Conservation (phyloP, 2,329 filamentous ascomycete genomes). For the Blastomyces percursus region DNA sequence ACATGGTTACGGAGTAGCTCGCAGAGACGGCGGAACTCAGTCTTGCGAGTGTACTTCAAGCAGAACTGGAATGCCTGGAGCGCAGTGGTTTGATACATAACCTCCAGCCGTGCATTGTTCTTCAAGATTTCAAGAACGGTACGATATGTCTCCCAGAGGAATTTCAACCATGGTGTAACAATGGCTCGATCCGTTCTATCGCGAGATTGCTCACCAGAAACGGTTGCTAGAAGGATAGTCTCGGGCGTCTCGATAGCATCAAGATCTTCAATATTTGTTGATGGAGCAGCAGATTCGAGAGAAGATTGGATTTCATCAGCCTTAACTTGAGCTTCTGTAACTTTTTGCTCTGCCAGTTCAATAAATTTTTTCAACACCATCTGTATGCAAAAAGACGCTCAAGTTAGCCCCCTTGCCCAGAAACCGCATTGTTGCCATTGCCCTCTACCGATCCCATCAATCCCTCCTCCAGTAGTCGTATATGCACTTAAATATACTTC, state of each 20-base stretch:
- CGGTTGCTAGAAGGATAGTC: constrained; percentile 93
- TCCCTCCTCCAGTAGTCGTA: not conserved
- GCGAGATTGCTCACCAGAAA: constrained; percentile 93
- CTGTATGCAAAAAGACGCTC: constrained; percentile 31
- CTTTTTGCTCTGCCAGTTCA: constrained; percentile 90
- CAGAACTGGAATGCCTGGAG: constrained; percentile 99
- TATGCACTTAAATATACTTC: not conserved
- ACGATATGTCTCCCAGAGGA: constrained; percentile 98
- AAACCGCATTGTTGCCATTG: not conserved
- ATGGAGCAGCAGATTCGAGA: constrained; percentile 62
- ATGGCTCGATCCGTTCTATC: constrained; percentile 97
- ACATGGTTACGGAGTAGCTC: constrained; percentile 97
- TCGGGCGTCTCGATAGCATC: constrained; percentile 96
- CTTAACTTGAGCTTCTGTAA: constrained; percentile 89
- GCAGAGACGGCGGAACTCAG: constrained; percentile 95
- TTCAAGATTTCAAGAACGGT: constrained; percentile 97
- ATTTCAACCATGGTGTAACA: constrained; percentile 98
- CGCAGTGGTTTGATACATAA: constrained; percentile 96
- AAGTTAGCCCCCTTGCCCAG: not conserved
- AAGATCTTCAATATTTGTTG: constrained; percentile 78
- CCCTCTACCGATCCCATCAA: not conserved
- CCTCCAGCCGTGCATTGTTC: constrained; percentile 95
- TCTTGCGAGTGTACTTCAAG: constrained; percentile 96
- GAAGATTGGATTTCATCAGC: constrained; percentile 88
- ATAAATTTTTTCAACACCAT: constrained; percentile 96